Percentiles rank a stretch among this genome's conserved stretches.
These are phyloP conservation scores for Fusarium dlaminii DNA, from an alignment of 2,329 filamentous ascomycete genomes.

Conservation along the genomic window DNA sequence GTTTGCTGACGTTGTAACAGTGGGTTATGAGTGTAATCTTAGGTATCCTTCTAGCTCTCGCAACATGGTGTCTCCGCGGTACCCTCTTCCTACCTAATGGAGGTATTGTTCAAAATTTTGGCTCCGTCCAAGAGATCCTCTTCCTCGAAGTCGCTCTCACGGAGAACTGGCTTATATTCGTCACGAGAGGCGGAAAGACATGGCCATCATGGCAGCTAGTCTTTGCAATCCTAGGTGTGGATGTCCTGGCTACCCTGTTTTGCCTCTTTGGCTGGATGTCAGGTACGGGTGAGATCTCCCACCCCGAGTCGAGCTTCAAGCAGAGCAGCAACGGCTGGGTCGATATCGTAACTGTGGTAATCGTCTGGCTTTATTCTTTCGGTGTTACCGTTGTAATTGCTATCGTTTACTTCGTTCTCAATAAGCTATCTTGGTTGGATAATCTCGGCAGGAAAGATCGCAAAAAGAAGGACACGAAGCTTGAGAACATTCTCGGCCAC, in stretches of 20 bases:
- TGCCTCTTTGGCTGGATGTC: slow-evolving; percentile 23
- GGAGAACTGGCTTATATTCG: slow-evolving; percentile 32
- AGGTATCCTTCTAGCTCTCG: neutral
- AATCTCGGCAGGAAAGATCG: slow-evolving; percentile 24
- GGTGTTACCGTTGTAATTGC: slow-evolving; percentile 24
- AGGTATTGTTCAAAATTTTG: slow-evolving; percentile 10
- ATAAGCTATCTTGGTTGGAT: slow-evolving; percentile 25
- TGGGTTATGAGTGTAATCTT: slow-evolving; percentile 25
- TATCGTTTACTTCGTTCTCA: slow-evolving; percentile 23
- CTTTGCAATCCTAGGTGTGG: slow-evolving; percentile 1
- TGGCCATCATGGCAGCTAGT: slow-evolving; percentile 32
- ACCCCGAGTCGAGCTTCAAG: neutral
- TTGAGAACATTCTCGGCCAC: slow-evolving; percentile 21
- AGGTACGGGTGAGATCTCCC: neutral
- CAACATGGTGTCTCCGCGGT: too few relatives aligned
- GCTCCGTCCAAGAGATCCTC: slow-evolving; percentile 7
- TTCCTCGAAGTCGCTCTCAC: slow-evolving; percentile 26
- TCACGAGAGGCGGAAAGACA: slow-evolving; percentile 18
- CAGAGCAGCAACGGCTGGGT: slow-evolving; percentile 30
- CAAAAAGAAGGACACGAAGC: slow-evolving; percentile 18
- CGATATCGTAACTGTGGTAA: slow-evolving; percentile 16
- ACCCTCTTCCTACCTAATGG: neutral
- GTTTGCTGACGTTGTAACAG: fast-evolving
- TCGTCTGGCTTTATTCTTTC: slow-evolving; percentile 27
- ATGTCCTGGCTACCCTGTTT: slow-evolving; percentile 9